Evolutionary conservation across 495 filamentous ascomycete species (phyloP).

Genomic region (Penicillium canariense): DNA sequence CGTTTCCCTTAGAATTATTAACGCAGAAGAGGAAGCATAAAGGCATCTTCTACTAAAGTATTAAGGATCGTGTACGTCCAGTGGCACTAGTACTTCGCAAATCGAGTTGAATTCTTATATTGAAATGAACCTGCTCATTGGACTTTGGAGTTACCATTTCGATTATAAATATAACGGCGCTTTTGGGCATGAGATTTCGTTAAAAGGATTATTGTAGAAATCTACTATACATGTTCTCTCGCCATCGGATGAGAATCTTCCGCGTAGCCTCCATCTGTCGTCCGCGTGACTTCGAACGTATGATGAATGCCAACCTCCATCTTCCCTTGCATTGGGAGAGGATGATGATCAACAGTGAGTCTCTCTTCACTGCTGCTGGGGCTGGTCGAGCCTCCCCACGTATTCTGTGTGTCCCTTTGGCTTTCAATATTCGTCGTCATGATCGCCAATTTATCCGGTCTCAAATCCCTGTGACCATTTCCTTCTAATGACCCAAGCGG

Average conservation of each 20-base stretch:
- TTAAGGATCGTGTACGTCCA: no score
- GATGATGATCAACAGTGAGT: conserved; percentile 22
- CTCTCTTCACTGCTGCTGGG: conserved; percentile 37
- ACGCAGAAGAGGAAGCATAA: no score
- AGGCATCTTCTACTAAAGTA: no score
- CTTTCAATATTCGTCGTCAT: conserved; percentile 41
- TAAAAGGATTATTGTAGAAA: not conserved
- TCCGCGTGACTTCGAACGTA: conserved; percentile 38
- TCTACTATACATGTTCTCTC: conserved; percentile 32
- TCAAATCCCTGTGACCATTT: conserved; percentile 16
- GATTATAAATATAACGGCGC: not conserved
- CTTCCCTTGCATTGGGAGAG: conserved; percentile 4
- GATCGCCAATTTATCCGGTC: conserved; percentile 41
- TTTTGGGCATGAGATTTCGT: not conserved
- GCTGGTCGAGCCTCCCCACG: conserved; percentile 20
- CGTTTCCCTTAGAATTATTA: no score
- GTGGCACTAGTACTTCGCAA: not conserved
- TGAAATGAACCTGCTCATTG: not conserved
- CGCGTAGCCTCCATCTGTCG: conserved; percentile 16
- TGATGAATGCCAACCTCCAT: conserved; percentile 36
- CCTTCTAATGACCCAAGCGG: conserved; percentile 37
- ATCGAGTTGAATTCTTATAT: not conserved
- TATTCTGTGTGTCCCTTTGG: conserved; percentile 25
- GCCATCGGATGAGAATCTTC: conserved; percentile 8
- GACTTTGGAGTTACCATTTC: not conserved